These are phyloP conservation scores for Ilex paraguariensis DNA, from an alignment of 305 asterid species.

Conservation along the genomic window DNA sequence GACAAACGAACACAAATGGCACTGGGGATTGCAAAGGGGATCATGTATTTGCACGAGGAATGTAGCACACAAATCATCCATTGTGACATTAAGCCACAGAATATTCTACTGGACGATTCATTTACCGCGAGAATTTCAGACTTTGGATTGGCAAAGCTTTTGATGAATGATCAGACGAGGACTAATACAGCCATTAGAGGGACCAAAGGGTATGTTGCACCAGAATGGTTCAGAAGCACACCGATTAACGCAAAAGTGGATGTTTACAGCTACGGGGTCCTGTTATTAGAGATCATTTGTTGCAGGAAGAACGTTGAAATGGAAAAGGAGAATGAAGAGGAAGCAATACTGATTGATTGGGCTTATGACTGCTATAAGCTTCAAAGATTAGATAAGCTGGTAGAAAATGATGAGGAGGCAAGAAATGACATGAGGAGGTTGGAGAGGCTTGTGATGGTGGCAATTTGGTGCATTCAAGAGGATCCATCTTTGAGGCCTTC, in stretches of 20 bases:
- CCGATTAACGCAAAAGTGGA: conserved; percentile 1
- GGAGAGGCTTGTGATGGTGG: conserved; percentile 1
- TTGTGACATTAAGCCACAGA: too few relatives aligned
- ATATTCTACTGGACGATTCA: too few relatives aligned
- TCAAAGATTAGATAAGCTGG: neutral
- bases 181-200: too few relatives aligned
- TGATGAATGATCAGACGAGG: too few relatives aligned
- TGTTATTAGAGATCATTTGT: conserved; percentile 1
- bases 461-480: neutral
- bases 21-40: too few relatives aligned
- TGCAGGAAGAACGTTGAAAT: neutral
- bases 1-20: too few relatives aligned
- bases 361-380: neutral
- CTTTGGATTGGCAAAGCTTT: too few relatives aligned
- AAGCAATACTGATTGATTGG: neutral
- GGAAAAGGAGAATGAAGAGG: neutral
- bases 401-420: neutral
- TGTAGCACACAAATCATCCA: too few relatives aligned
- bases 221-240: conserved; percentile 2
- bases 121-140: too few relatives aligned
- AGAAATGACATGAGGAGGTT: neutral
- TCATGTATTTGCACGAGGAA: too few relatives aligned
- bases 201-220: conserved; percentile 19
- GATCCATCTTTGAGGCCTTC: conserved; percentile 1
- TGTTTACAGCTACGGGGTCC: conserved; percentile 3